Base-by-base conservation (phyloP, 495 filamentous ascomycete genomes). In the Pyrenula massariospora region DNA sequence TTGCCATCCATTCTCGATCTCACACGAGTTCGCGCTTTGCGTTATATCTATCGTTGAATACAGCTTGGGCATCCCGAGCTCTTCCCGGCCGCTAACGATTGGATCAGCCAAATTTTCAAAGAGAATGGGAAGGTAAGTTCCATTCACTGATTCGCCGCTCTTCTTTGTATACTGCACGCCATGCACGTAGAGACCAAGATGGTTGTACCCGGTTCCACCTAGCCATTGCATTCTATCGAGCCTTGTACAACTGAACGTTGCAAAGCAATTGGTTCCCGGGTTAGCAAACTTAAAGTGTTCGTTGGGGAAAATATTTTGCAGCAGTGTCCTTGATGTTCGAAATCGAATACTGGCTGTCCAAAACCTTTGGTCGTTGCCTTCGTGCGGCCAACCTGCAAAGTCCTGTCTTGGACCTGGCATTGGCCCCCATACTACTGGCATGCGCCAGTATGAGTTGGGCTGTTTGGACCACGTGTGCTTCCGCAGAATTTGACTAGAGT, bases 21-120 rank as follows among this genome's bases (percentile, higher is more conserved):
- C 67, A 56, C 72, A 75, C 1, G 69, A 69, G 1, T 59, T 59
- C n/a, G 57, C 55, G 3, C 67, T 65, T 24, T 68, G 66, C 51
- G 71, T 55, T 1, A 77, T 63, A 47, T 77, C 72, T 55, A 83
- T 69, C 0, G 73, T 70, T 23, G 67, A 68, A 50, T 72, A 80
- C 3, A 82, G 52, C 65, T 81, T 83, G 1, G 80, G 78, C 71
- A 82, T 76, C 5, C 78, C 79, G 12, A 80, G 67, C 61, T 82
- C 79, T 31, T 84, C 80, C 22, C 77, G 62, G 0, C 77, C 77
- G 11, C 72, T 72, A 0, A 80, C 64, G 42, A 82, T 79, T 0
- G 76, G 74, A 58, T 83, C 77, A 0, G 79, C 65, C 21, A 80
- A 61, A 57, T 60, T 70, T 60, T 81, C 78, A 50, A 84, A 78